Evolutionary conservation across 768 basidiomycete species (phyloP), one percentile per base, ranked within the genome.

Genomic region (Russula sp.): DNA sequence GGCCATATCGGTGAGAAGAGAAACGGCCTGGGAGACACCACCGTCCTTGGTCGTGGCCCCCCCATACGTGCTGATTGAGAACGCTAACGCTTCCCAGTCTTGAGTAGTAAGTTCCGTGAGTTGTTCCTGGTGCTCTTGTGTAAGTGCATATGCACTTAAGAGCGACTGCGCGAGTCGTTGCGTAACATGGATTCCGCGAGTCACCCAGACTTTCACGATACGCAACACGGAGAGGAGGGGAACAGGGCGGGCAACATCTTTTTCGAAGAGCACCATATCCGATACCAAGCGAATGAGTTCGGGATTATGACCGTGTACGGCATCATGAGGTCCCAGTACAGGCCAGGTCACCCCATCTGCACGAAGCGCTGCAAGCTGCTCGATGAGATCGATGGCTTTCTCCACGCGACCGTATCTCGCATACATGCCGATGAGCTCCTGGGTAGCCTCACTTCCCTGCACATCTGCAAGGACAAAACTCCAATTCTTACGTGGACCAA

Each of bases 61-160:
- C 13, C 49, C 63, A 46, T 68, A 68, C 6, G 56, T 63, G 29
- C 61, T 41, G 35, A 66, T 75, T 7, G 79, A 77, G 34, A 75
- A 76, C 1, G 79, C 65, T 18, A 87, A 65, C 7, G 77, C 68
- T 45, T 78, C 78, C 75, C 82, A 81, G 42, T 84, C 82, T 7
- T 71, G 64, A 0, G 65, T 3, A 0, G 67, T 63, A 47, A 85
- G 74, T 5, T 73, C 71, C 0, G 69, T 66, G 51, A 75, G 58
- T 39, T 65, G 64, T 7, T 69, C 70, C 18, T 55, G 61, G n/a
- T 39, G 67, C 64, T 64, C 53, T 65, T 74, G 70, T 13, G 77
- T 69, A n/a, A 73, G 64, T 58, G 72, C 72, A 67, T 83, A 85
- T 13, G 79, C 69, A 39, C 81, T 73, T 35, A 86, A 70, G 62